Evolutionary conservation across 176 grass and related monocot genomes (phyloP).

Genomic region (Avena atlantica): DNA sequence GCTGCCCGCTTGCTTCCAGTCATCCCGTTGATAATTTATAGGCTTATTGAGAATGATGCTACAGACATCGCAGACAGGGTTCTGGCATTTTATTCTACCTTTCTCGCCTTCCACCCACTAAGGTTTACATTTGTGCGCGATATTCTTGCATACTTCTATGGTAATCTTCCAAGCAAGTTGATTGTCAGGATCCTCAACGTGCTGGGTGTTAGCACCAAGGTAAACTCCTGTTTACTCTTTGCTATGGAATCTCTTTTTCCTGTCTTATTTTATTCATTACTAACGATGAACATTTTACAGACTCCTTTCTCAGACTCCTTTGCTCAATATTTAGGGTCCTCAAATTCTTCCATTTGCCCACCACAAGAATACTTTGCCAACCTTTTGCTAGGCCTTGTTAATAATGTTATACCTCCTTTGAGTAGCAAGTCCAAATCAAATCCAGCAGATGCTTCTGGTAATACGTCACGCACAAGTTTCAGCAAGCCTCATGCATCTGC

Average conservation of each 20-base stretch:
- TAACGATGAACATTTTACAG: conserved; percentile 55
- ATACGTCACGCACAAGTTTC: conserved; percentile 46
- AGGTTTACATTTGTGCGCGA: conserved; percentile 97
- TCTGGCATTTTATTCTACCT: conserved; percentile 79
- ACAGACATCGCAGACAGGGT: conserved; percentile 89
- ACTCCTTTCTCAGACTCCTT: conserved; percentile 91
- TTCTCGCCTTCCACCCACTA: conserved; percentile 89
- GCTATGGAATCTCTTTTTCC: conserved; percentile 6
- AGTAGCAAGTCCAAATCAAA: conserved; percentile 86
- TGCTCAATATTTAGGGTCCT: conserved; percentile 63
- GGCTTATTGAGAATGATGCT: conserved; percentile 93
- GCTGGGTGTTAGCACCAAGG: conserved; percentile 85
- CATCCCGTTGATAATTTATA: conserved; percentile 92
- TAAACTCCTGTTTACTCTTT: conserved; percentile 47
- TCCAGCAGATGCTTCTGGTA: conserved; percentile 52
- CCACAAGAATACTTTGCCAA: conserved; percentile 93
- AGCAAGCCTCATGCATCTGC: conserved; percentile 65
- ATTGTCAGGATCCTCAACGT: conserved; percentile 85
- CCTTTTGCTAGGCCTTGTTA: conserved; percentile 90
- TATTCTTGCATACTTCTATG: conserved; percentile 99
- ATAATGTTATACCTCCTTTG: conserved; percentile 96
- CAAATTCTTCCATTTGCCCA: conserved; percentile 70
- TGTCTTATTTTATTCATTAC: conserved; percentile 30
- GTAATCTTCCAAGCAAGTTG: conserved; percentile 83
- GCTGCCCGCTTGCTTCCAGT: conserved; percentile 88